phyloP scores from a whole-genome alignment of 2,329 filamentous ascomycete genomes.

The Xylaria sp. region DNA sequence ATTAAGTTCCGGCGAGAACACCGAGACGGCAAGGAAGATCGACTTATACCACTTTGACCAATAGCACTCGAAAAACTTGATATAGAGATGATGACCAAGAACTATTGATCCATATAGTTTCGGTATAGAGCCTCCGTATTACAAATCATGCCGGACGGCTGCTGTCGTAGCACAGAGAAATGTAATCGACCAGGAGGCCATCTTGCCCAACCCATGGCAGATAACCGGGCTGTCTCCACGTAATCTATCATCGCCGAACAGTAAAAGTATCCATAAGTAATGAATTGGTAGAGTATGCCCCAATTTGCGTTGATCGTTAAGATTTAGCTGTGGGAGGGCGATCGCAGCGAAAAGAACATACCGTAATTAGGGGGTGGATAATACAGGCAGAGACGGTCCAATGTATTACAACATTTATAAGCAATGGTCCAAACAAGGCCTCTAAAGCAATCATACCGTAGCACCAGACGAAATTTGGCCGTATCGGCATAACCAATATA shows the following conservation, averaged over 20 bases:
- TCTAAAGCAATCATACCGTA: slow-evolving; percentile 27
- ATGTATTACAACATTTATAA: background rate
- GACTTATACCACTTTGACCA: slow-evolving; percentile 30
- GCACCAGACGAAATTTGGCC: slow-evolving; percentile 37
- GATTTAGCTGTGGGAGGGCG: slow-evolving; percentile 13
- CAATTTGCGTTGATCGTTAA: slow-evolving; percentile 31
- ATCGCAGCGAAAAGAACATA: slow-evolving; percentile 27
- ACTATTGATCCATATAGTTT: slow-evolving; percentile 32
- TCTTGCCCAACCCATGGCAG: background rate
- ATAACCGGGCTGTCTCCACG: background rate
- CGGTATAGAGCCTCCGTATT: background rate
- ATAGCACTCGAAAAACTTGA: slow-evolving; percentile 27
- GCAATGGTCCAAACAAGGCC: slow-evolving; percentile 20
- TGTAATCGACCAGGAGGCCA: slow-evolving; percentile 18
- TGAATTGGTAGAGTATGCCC: slow-evolving; percentile 34
- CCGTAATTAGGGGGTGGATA: slow-evolving; percentile 9
- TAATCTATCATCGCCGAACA: slow-evolving; percentile 9
- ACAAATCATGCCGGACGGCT: slow-evolving; percentile 9
- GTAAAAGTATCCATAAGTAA: slow-evolving; percentile 33
- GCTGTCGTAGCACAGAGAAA: slow-evolving; percentile 27
- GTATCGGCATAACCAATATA: too few relatives aligned
- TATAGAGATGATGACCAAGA: slow-evolving; percentile 34
- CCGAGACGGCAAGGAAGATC: slow-evolving; percentile 28
- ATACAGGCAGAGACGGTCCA: slow-evolving; percentile 13
- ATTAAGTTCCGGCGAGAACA: slow-evolving; percentile 26